Base-by-base conservation (phyloP, 495 filamentous ascomycete species). In the Hyaloscypha finlandica region DNA sequence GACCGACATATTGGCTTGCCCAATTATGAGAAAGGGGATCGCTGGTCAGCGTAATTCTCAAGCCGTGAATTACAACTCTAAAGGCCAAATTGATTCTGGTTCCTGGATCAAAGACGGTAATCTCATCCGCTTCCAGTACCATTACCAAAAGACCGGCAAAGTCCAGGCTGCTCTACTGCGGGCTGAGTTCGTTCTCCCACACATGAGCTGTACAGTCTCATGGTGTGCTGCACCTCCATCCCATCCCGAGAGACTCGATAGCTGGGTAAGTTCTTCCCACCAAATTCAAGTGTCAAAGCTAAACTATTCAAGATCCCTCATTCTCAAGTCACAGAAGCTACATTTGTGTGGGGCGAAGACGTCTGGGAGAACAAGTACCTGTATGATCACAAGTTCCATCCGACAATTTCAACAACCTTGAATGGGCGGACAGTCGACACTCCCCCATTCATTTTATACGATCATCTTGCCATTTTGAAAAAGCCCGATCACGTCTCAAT, bases 371-470 rank as follows among this genome's bases (percentile, higher is more conserved):
- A 81, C 64, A 81, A 77, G 37, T 88, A 84, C 84, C 66, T 81
- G 9, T 88, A 88, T 62, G 84, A 87, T 66, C 85, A 88, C 75
- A 85, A 86, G 70, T 87, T 84, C 72, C 84, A 88, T 71, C 85
- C 85, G 9, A 81, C 77, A 2, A 85, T 88, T 51, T 76, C 79
- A 56, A 87, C 85, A 6, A 87, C 79, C 35, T 77, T 87, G 37
- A 87, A 88, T 56, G 85, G 83, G 9, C 72, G 81, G 64, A 75
- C 77, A 54, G 74, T 85, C 0, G 78, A 81, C 62, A 87, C 85
- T 1, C 85, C 85, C n/a, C 76, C 81, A 6, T 83, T 87, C 80
- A 86, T 88, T 62, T 78, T 80, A 56, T 75, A 84, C 52, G 85
- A 88, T 72, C 83, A 77, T 71, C 73, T 88, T 16, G 77, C 74